A percentile compares a stretch with the other conserved stretches of the same genome.
phyloP scores from a whole-genome alignment of 2,329 filamentous ascomycete species.

The Talaromyces marneffei region DNA sequence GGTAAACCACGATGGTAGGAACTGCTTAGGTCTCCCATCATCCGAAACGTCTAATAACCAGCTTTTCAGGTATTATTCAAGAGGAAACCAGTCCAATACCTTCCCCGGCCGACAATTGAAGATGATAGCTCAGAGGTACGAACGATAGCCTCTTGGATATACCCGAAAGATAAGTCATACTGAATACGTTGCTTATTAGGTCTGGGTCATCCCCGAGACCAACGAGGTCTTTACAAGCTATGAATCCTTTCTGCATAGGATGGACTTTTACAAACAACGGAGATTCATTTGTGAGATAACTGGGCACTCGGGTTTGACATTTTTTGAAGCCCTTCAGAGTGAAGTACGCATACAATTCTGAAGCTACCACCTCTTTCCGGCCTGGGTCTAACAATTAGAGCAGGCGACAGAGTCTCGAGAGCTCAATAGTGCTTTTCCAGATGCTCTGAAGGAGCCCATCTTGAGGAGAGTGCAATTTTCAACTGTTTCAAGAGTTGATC shows the following conservation, averaged over 20 bases:
- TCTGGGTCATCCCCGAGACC: conserved; percentile 87
- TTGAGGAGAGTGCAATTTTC: conserved; percentile 88
- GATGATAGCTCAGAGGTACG: conserved; percentile 79
- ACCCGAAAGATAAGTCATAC: not conserved
- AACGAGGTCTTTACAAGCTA: conserved; percentile 86
- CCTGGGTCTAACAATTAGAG: not conserved
- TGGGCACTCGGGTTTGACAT: conserved; percentile 82
- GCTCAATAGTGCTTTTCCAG: conserved; percentile 86
- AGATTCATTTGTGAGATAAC: conserved; percentile 95
- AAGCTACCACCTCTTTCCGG: not conserved
- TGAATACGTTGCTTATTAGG: conserved; percentile 46
- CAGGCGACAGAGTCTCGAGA: conserved; percentile 75
- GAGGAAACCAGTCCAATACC: conserved; percentile 84
- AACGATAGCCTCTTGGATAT: conserved; percentile 12
- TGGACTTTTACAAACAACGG: conserved; percentile 91
- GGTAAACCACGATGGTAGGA: conserved; percentile 12
- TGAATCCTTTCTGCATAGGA: conserved; percentile 75
- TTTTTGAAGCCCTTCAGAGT: conserved; percentile 86
- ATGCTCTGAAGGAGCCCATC: conserved; percentile 83
- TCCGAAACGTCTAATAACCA: not conserved
- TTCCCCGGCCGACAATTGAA: conserved; percentile 64
- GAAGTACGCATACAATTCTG: conserved; percentile 58
- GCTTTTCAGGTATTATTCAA: conserved; percentile 77
- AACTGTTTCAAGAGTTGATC: conserved; percentile 81
- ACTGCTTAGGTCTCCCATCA: not conserved